A percentile compares a stretch with the other conserved stretches of the same genome.
phyloP scores from a whole-genome alignment of 768 basidiomycete genomes.

The Trametes sanguinea region DNA sequence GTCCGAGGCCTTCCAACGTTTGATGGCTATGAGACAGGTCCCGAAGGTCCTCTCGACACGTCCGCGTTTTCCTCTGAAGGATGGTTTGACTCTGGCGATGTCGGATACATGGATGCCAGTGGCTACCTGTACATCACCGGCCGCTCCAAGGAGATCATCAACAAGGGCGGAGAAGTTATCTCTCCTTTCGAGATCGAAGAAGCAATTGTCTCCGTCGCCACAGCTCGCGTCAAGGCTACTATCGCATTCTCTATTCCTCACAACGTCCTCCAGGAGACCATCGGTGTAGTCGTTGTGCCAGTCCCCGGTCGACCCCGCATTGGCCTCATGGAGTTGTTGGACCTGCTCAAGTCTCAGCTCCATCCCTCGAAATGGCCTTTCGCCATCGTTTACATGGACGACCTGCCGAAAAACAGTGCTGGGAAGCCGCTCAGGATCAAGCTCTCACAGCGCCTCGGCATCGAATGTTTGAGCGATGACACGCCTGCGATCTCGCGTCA shows the following conservation, averaged over 20 bases:
- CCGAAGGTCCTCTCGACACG: slow-evolving; percentile 43
- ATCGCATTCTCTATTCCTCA: slow-evolving; percentile 50
- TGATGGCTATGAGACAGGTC: slow-evolving; percentile 51
- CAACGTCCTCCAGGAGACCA: slow-evolving; percentile 50
- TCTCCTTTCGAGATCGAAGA: slow-evolving; percentile 65
- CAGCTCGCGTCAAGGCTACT: slow-evolving; percentile 43
- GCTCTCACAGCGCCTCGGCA: slow-evolving; percentile 43
- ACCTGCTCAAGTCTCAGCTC: slow-evolving; percentile 45
- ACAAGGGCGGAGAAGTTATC: slow-evolving; percentile 62
- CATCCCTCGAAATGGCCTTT: slow-evolving; percentile 56
- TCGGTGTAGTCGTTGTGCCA: slow-evolving; percentile 47
- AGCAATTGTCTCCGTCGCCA: slow-evolving; percentile 47
- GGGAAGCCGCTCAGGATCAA: slow-evolving; percentile 52
- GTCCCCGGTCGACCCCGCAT: slow-evolving; percentile 38
- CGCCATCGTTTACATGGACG: slow-evolving; percentile 48
- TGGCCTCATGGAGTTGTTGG: slow-evolving; percentile 44
- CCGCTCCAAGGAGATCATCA: slow-evolving; percentile 61
- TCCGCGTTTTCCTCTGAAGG: slow-evolving; percentile 52
- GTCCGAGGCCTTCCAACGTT: slow-evolving; percentile 59
- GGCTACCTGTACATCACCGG: slow-evolving; percentile 56
- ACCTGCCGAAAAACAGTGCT: slow-evolving; percentile 49
- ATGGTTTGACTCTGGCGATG: slow-evolving; percentile 56
- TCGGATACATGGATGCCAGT: slow-evolving; percentile 50
- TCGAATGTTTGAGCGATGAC: slow-evolving; percentile 39
- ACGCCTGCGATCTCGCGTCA: slow-evolving; percentile 41